Conservation (phyloP, 1,284 basidiomycete species). For the Sporisorium iseilematis-ciliati region DNA sequence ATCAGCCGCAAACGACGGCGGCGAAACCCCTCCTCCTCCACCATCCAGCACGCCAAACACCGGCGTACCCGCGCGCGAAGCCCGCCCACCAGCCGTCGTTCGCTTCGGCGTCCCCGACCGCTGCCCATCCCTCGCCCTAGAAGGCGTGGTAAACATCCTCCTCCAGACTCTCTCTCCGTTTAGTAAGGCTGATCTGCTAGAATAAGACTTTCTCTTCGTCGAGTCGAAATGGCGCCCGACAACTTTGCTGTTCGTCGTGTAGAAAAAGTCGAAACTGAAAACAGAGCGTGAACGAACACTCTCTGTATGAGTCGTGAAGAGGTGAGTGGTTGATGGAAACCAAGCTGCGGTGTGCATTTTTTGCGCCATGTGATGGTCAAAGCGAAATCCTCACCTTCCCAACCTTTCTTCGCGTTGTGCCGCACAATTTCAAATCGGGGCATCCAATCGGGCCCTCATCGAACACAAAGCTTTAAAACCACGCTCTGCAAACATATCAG, state of each 20-base stretch:
- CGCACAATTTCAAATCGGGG: slow-evolving; percentile 1
- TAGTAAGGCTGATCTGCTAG: no score
- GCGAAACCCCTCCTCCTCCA: slow-evolving; percentile 19
- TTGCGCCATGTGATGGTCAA: slow-evolving; percentile 36
- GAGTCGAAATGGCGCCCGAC: no score
- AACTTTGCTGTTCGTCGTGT: no score
- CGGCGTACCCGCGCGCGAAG: slow-evolving; percentile 45
- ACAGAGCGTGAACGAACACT: no score
- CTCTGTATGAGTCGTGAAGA: no score
- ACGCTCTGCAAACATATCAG: background rate
- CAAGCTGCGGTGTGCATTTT: slow-evolving; percentile 5
- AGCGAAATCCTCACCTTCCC: slow-evolving; percentile 15
- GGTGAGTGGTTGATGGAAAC: background rate
- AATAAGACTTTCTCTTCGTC: no score
- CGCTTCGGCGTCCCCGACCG: slow-evolving; percentile 40
- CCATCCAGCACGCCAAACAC: slow-evolving; percentile 38
- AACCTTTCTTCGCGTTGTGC: slow-evolving; percentile 28
- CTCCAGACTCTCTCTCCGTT: no score
- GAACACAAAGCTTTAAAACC: background rate
- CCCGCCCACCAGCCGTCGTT: slow-evolving; percentile 10
- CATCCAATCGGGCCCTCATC: slow-evolving; percentile 1
- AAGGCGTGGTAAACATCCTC: slow-evolving; percentile 49
- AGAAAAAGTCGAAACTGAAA: no score
- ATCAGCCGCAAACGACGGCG: slow-evolving; percentile 28
- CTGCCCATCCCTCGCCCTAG: slow-evolving; percentile 29